A percentile compares a stretch with the other conserved stretches of the same genome.
Evolutionary conservation across 371 early-diverging fungal species (phyloP).

Genomic region (Dichotomocladium elegans): DNA sequence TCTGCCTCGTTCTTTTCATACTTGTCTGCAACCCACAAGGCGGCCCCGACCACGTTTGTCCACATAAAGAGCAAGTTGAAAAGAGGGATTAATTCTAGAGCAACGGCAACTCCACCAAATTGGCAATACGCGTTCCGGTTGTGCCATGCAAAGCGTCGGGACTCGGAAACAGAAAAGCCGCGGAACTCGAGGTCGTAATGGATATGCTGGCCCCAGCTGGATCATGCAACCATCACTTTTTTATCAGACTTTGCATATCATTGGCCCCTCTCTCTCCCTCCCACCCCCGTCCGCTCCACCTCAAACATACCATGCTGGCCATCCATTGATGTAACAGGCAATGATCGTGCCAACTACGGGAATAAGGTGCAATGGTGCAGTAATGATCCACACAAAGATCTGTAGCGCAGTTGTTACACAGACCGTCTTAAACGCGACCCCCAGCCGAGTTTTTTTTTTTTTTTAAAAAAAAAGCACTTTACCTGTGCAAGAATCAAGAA

Average conservation of each 20-base stretch:
- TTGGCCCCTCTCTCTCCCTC: neutral
- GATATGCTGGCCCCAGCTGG: conserved; percentile 47
- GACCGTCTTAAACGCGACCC: neutral
- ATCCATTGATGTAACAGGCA: conserved; percentile 57
- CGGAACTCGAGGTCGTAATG: conserved; percentile 56
- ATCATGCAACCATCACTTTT: too few relatives aligned
- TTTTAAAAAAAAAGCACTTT: conserved; percentile 3
- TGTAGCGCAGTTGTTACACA: conserved; percentile 6
- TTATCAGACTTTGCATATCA: too few relatives aligned
- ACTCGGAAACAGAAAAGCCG: conserved; percentile 43
- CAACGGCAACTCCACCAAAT: conserved; percentile 64
- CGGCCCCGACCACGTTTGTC: conserved; percentile 75
- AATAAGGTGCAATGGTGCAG: conserved; percentile 56
- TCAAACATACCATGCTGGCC: conserved; percentile 37
- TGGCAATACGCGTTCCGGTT: conserved; percentile 34
- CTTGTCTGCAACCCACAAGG: conserved; percentile 66
- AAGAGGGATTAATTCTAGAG: conserved; percentile 62
- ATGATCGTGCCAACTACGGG: conserved; percentile 53
- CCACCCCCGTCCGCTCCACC: neutral
- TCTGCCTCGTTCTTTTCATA: conserved; percentile 41
- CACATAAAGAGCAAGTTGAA: conserved; percentile 67
- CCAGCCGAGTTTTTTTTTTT: neutral
- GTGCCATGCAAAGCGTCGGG: conserved; percentile 38
- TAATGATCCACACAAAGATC: conserved; percentile 45
- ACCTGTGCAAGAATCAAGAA: conserved; percentile 12